Conservation (phyloP, 176 grass and related monocot genomes). For the Typha latifolia region DNA sequence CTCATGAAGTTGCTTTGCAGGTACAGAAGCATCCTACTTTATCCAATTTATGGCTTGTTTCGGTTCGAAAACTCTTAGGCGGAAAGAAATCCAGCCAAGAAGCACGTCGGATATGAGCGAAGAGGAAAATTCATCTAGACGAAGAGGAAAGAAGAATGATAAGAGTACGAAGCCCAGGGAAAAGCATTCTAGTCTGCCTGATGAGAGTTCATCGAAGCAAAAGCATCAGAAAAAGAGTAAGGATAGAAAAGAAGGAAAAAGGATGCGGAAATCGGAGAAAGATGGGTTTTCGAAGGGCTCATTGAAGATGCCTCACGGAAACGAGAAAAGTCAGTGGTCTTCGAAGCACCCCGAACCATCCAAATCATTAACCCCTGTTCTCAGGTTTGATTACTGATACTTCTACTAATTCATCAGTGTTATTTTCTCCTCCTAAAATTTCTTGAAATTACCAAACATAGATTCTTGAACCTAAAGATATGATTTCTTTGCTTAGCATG, state of each 20-base stretch:
- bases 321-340: slow-evolving; percentile 9
- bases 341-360: slow-evolving; percentile 12
- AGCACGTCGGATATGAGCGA: slow-evolving; percentile 4
- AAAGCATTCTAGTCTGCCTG: slow-evolving; percentile 12
- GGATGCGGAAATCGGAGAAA: slow-evolving; percentile 2
- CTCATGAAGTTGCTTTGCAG: slow-evolving; percentile 7
- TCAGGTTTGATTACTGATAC: slow-evolving; percentile 30
- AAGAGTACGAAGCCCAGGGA: slow-evolving; percentile 23
- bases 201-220: slow-evolving; percentile 11
- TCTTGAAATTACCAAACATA: too few relatives aligned
- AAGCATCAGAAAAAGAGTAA: slow-evolving; percentile 7
- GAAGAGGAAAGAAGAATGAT: slow-evolving; percentile 29
- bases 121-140: slow-evolving; percentile 14
- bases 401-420: background rate
- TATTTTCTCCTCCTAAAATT: background rate
- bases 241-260: slow-evolving; percentile 26
- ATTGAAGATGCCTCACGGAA: background rate
- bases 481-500: background rate
- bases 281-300: background rate
- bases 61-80: slow-evolving; percentile 21
- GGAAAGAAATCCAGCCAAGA: slow-evolving; percentile 6
- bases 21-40: background rate
- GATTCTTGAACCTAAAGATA: background rate
- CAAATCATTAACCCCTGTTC: slow-evolving; percentile 21
- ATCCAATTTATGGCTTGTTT: slow-evolving; percentile 27